Conservation (phyloP, 495 filamentous ascomycete genomes). For the Aeminium ludgeri region DNA sequence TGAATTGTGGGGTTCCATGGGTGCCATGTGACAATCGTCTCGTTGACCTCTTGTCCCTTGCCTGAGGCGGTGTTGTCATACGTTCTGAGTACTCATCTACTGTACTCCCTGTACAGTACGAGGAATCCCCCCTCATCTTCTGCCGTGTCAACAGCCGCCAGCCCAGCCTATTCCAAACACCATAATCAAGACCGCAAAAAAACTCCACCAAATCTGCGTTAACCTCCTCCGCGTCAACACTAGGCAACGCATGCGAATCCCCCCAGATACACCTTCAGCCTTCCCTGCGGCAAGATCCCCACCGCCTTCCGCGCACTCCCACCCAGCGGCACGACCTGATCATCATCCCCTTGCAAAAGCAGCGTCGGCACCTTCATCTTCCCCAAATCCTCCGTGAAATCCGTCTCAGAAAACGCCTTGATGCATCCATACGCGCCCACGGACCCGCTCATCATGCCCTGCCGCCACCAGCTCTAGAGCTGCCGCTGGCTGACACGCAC, state of each 20-base stretch:
- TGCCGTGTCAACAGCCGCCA: too few relatives aligned
- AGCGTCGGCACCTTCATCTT: neutral
- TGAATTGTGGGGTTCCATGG: too few relatives aligned
- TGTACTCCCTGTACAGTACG: too few relatives aligned
- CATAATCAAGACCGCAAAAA: too few relatives aligned
- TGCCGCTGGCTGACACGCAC: neutral
- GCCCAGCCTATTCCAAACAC: too few relatives aligned
- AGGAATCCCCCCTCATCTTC: too few relatives aligned
- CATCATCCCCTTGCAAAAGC: slow-evolving; percentile 2
- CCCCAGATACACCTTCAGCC: slow-evolving; percentile 2
- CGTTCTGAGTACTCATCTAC: too few relatives aligned
- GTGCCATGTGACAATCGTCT: too few relatives aligned
- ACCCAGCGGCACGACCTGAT: neutral
- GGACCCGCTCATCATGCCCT: neutral
- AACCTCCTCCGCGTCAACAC: neutral
- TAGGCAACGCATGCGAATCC: slow-evolving; percentile 1
- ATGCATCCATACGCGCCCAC: slow-evolving; percentile 1
- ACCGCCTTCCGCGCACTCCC: neutral
- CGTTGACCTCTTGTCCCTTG: too few relatives aligned
- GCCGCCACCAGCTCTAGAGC: slow-evolving; percentile 1
- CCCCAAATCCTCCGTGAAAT: slow-evolving; percentile 1
- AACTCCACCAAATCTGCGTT: slow-evolving; percentile 1
- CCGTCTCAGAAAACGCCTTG: slow-evolving; percentile 1
- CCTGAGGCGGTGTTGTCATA: too few relatives aligned
- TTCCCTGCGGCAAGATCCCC: neutral